Evolutionary conservation across 148 eudicot genomes (phyloP).

Genomic region (Suaeda aralocaspica): DNA sequence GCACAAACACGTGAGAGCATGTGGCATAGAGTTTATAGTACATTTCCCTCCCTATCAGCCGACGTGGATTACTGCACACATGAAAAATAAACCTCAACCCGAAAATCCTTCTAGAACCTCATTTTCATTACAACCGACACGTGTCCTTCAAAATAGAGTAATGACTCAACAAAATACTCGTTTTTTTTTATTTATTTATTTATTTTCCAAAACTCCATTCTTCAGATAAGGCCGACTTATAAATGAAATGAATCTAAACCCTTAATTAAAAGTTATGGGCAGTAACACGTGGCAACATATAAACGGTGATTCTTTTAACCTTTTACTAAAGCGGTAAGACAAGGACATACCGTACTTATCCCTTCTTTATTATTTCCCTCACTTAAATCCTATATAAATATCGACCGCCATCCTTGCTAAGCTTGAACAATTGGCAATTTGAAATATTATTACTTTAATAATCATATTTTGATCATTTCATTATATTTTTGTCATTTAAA

Average conservation of each 20-base stretch:
- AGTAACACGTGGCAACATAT: constrained; percentile 26
- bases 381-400: constrained; percentile 25
- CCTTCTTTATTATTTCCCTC: neutral
- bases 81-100: constrained; percentile 18
- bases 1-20: constrained; percentile 26
- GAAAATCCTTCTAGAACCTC: constrained; percentile 19
- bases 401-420: neutral
- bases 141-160: constrained; percentile 17
- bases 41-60: neutral
- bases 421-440: constrained; percentile 17
- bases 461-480: too few relatives aligned
- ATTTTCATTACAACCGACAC: constrained; percentile 6
- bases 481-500: neutral
- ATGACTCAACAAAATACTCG: constrained; percentile 24
- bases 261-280: neutral
- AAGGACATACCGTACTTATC: constrained; percentile 37
- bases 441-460: neutral
- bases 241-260: too few relatives aligned
- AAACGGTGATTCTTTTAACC: neutral
- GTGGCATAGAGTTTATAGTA: constrained; percentile 12
- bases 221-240: constrained; percentile 33
- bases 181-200: neutral
- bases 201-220: constrained; percentile 19
- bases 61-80: constrained; percentile 28
- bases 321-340: constrained; percentile 16